Evolutionary conservation across 495 filamentous ascomycete species (phyloP).

Genomic region (Baudoinia panamericana): DNA sequence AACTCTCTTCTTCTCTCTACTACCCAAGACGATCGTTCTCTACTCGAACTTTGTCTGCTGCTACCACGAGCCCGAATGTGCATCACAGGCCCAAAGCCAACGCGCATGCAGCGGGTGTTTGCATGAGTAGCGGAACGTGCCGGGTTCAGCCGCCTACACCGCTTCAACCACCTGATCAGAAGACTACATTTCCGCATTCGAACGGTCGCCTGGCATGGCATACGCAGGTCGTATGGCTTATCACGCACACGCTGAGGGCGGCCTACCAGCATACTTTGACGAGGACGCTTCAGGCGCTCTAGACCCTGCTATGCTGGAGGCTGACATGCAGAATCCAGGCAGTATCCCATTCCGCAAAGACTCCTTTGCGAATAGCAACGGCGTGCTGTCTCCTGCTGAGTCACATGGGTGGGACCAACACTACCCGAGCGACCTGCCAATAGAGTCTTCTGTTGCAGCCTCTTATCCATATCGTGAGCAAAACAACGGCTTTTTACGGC

Average conservation of each 20-base stretch:
- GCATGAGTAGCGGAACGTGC: conserved; percentile 8
- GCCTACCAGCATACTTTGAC: conserved; percentile 26
- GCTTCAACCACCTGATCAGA: conserved; percentile 18
- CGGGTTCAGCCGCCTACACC: conserved; percentile 28
- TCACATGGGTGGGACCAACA: conserved; percentile 26
- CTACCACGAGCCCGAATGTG: background rate
- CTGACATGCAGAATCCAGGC: conserved; percentile 26
- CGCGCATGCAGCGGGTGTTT: background rate
- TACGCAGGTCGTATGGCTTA: no score
- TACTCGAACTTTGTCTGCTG: background rate
- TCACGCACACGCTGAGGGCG: conserved; percentile 18
- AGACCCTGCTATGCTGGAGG: conserved; percentile 22
- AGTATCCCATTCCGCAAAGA: conserved; percentile 18
- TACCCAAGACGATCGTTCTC: conserved; percentile 3
- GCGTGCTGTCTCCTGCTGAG: conserved; percentile 16
- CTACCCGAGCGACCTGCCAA: conserved; percentile 16
- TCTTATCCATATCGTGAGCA: conserved; percentile 26
- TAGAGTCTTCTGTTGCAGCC: conserved; percentile 22
- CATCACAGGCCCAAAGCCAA: background rate
- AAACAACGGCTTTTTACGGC: conserved; percentile 38
- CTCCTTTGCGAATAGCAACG: conserved; percentile 19
- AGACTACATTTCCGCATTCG: no score
- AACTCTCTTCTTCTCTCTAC: background rate
- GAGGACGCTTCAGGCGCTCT: conserved; percentile 27
- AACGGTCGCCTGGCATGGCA: no score